Conservation (phyloP, 2,329 filamentous ascomycete species). For the Neoscytalidium dimidiatum region DNA sequence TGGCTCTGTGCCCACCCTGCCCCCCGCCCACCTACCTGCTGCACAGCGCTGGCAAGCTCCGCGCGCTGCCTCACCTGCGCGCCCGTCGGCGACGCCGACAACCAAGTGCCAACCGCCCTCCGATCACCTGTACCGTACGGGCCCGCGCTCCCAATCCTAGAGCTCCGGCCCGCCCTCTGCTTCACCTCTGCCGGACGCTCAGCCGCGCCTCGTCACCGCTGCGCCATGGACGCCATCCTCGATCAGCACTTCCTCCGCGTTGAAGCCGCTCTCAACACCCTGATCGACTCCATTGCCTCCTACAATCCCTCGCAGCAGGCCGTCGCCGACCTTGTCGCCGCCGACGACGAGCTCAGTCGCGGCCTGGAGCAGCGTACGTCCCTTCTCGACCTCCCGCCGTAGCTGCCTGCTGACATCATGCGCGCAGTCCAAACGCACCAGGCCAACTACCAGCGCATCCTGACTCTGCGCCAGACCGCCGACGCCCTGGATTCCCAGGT, state of each 20-base stretch:
- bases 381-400: neutral
- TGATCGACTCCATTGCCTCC: slow-evolving; percentile 79
- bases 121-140: neutral
- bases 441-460: slow-evolving; percentile 69
- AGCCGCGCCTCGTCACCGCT: neutral
- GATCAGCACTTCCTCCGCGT: slow-evolving; percentile 48
- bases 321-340: slow-evolving; percentile 68
- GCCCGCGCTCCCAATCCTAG: neutral
- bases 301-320: slow-evolving; percentile 74
- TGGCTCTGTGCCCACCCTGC: too few relatives aligned
- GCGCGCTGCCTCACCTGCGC: neutral
- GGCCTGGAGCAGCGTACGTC: slow-evolving; percentile 65
- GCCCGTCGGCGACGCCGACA: slow-evolving; percentile 3
- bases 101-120: neutral
- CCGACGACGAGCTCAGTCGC: slow-evolving; percentile 67
- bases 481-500: slow-evolving; percentile 70
- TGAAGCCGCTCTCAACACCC: slow-evolving; percentile 57
- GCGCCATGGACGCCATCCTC: slow-evolving; percentile 45
- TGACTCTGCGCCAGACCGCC: slow-evolving; percentile 67
- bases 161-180: neutral
- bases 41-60: neutral
- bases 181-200: neutral
- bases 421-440: slow-evolving; percentile 71
- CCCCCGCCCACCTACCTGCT: neutral
- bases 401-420: slow-evolving; percentile 6